These are phyloP conservation scores for Suillus fuscotomentosus DNA, from an alignment of 768 basidiomycete genomes.

Conservation along the genomic window DNA sequence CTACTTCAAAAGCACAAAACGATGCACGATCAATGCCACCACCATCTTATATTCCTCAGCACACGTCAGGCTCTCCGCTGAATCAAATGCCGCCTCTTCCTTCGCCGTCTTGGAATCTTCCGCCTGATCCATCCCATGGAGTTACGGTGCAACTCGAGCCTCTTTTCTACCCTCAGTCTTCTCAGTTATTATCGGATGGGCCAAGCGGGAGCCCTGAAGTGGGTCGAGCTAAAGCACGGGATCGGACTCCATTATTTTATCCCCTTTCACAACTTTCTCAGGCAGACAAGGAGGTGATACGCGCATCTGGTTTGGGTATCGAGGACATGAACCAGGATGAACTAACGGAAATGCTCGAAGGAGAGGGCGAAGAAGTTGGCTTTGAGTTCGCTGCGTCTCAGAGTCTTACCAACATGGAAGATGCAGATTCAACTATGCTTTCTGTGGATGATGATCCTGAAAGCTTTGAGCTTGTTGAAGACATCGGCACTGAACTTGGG, in stretches of 20 bases:
- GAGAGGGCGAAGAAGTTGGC: conserved; percentile 33
- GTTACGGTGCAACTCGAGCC: conserved; percentile 11
- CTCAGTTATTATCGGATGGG: conserved; percentile 15
- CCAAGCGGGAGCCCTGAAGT: neutral
- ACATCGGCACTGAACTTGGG: conserved; percentile 23
- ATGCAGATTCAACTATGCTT: conserved; percentile 5
- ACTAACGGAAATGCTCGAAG: conserved; percentile 44
- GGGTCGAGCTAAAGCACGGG: conserved; percentile 4
- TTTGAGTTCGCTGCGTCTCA: conserved; percentile 13
- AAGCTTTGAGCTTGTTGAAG: conserved; percentile 30
- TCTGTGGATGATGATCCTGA: conserved; percentile 11
- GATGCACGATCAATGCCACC: conserved; percentile 41
- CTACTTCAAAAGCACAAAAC: conserved; percentile 13
- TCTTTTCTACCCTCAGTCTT: conserved; percentile 25
- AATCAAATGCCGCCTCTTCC: neutral
- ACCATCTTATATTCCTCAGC: conserved; percentile 24
- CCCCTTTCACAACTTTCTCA: conserved; percentile 62
- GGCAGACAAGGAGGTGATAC: conserved; percentile 50
- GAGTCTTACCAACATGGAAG: neutral
- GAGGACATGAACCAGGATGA: conserved; percentile 67
- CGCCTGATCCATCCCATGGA: neutral
- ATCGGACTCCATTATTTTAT: conserved; percentile 36
- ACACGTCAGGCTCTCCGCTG: conserved; percentile 11
- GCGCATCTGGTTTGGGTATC: conserved; percentile 62
- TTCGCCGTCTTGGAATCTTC: conserved; percentile 1